phyloP scores from a whole-genome alignment of 2,329 filamentous ascomycete genomes.

The Arthrobotrys pseudoclavata region DNA sequence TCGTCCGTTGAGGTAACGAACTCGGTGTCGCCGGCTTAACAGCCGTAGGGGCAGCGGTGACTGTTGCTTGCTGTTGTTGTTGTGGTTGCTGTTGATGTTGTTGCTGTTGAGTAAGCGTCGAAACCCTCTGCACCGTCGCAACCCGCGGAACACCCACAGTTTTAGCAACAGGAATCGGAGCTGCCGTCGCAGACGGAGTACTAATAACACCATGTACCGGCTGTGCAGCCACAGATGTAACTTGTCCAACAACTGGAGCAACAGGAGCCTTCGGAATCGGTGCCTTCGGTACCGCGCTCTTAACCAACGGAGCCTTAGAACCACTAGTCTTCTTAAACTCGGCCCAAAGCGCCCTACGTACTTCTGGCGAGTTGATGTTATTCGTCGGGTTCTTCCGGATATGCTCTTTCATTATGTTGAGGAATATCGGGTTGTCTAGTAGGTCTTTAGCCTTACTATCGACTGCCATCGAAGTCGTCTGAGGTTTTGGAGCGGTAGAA shows the following conservation, averaged over 20 bases:
- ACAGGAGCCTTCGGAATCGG: constrained; percentile 24
- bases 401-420: constrained; percentile 43
- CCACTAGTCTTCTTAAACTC: constrained; percentile 42
- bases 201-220: background rate
- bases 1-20: constrained; percentile 22
- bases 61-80: constrained; percentile 1
- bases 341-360: constrained; percentile 40
- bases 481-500: constrained; percentile 3
- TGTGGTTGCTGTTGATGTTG: constrained; percentile 14
- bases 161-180: constrained; percentile 15
- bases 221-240: background rate
- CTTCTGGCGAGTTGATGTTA: constrained; percentile 51
- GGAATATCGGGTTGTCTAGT: constrained; percentile 47
- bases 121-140: background rate
- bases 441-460: constrained; percentile 45
- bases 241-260: background rate
- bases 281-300: constrained; percentile 8
- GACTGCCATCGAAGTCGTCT: constrained; percentile 25
- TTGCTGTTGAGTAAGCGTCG: constrained; percentile 14
- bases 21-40: background rate
- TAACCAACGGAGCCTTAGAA: constrained; percentile 21
- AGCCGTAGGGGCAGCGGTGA: background rate
- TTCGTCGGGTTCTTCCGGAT: constrained; percentile 40
- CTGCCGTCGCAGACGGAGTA: background rate
- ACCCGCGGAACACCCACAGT: constrained; percentile 5